Evolutionary conservation across 169 alveolate species (phyloP).

Genomic region (Haemoproteus tartakovskyi): DNA sequence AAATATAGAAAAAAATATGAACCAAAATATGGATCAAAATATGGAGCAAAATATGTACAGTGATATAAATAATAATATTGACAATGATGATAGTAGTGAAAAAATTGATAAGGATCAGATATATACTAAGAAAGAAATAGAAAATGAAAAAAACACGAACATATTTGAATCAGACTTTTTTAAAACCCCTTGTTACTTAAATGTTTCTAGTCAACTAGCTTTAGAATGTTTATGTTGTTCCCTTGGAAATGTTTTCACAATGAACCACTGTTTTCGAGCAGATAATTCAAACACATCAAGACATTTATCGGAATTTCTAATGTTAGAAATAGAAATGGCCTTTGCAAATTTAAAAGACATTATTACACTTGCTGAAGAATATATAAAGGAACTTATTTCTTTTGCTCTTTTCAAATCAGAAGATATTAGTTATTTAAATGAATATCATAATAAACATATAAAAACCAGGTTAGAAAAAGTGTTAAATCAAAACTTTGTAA

Average conservation of each 20-base stretch:
- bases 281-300: conserved; percentile 96
- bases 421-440: conserved; percentile 53
- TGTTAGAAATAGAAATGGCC: conserved; percentile 98
- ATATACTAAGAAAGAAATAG: not conserved
- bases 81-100: conserved; percentile 64
- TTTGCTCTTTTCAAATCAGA: conserved; percentile 59
- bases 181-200: conserved; percentile 89
- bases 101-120: conserved; percentile 9
- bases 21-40: not conserved
- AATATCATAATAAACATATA: conserved; percentile 23
- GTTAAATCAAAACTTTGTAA: conserved; percentile 18
- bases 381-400: conserved; percentile 55
- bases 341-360: conserved; percentile 78
- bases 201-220: conserved; percentile 97
- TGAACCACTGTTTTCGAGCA: conserved; percentile 99
- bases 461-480: conserved; percentile 16
- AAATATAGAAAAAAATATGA: not conserved
- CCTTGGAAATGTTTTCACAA: conserved; percentile 92
- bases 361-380: conserved; percentile 60
- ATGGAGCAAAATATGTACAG: not conserved
- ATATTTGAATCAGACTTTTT: not conserved
- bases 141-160: conserved; percentile 42
- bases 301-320: conserved; percentile 98
- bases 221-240: conserved; percentile 94
- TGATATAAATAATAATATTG: not conserved